Evolutionary conservation across 2,329 filamentous ascomycete species (phyloP).

Genomic region (Ascomycota sp.): DNA sequence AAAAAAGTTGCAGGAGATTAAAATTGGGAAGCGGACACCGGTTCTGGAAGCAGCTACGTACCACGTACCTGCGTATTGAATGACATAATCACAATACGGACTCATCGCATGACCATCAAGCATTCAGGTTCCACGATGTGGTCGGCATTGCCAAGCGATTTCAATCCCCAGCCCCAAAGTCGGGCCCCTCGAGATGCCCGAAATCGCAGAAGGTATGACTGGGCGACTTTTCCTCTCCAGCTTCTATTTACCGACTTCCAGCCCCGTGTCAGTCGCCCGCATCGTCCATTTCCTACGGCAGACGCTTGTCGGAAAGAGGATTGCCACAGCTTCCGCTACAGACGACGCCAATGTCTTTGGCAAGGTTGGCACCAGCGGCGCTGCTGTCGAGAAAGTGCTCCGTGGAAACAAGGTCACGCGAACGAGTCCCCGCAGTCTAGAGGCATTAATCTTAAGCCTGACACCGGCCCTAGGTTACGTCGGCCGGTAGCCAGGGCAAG

Average conservation of each 20-base stretch:
- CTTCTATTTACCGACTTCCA: too few relatives aligned
- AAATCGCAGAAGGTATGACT: conserved; percentile 32
- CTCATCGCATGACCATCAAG: too few relatives aligned
- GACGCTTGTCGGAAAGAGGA: conserved; percentile 63
- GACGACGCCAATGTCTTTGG: conserved; percentile 76
- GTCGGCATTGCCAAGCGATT: background rate
- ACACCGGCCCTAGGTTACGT: conserved; percentile 20
- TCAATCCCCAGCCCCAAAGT: background rate
- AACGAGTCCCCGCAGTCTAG: too few relatives aligned
- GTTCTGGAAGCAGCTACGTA: too few relatives aligned
- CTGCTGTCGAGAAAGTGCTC: conserved; percentile 51
- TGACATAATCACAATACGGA: too few relatives aligned
- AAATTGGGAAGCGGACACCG: too few relatives aligned
- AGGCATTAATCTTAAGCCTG: background rate
- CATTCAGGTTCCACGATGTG: background rate
- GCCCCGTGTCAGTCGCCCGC: conserved; percentile 38
- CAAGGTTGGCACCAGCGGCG: conserved; percentile 62
- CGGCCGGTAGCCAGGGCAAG: conserved; percentile 73
- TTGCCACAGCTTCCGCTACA: conserved; percentile 44
- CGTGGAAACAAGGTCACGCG: conserved; percentile 39
- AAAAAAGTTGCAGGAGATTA: too few relatives aligned
- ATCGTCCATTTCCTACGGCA: conserved; percentile 68
- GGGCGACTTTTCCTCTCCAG: background rate
- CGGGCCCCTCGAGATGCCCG: conserved; percentile 26
- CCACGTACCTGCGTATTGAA: too few relatives aligned